phyloP scores from a whole-genome alignment of 2,329 filamentous ascomycete genomes.

The Clarireedia hainanense region DNA sequence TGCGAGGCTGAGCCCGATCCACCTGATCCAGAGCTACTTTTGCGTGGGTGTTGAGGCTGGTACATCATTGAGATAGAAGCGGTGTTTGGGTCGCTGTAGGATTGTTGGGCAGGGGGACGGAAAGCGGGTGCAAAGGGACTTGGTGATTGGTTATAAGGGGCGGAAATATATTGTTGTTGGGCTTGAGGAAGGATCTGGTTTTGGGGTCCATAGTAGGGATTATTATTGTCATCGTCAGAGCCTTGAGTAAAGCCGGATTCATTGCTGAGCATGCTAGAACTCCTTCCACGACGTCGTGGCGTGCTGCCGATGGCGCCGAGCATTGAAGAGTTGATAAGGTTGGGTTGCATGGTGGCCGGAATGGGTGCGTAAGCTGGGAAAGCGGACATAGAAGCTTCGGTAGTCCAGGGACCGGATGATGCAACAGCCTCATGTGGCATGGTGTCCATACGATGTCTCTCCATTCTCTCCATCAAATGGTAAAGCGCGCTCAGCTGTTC shows the following conservation, averaged over 20 bases:
- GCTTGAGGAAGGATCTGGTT: not conserved
- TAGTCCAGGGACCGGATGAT: not conserved
- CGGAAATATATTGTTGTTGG: slow-evolving; percentile 1
- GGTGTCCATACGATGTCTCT: not conserved
- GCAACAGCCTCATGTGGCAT: not conserved
- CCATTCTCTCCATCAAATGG: not conserved
- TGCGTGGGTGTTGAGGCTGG: not conserved
- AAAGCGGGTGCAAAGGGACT: not conserved
- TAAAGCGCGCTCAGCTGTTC: not conserved
- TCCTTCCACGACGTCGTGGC: slow-evolving; percentile 30
- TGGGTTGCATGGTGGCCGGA: not conserved
- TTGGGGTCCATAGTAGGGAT: slow-evolving; percentile 1
- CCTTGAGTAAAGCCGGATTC: slow-evolving; percentile 60
- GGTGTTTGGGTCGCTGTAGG: not conserved
- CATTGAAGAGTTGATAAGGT: not conserved
- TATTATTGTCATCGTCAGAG: slow-evolving; percentile 34
- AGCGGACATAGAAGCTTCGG: slow-evolving; percentile 1
- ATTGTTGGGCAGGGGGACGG: not conserved
- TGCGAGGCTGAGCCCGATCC: slow-evolving; percentile 15
- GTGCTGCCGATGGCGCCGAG: not conserved
- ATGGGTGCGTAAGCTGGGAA: slow-evolving; percentile 2
- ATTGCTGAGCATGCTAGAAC: slow-evolving; percentile 60
- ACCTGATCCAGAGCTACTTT: slow-evolving; percentile 8
- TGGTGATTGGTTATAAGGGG: slow-evolving; percentile 1
- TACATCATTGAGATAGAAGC: not conserved